A percentile compares a stretch with the other conserved stretches of the same genome.
Conservation (phyloP, 176 grass and related monocot species). For the Hordeum vulgare region DNA sequence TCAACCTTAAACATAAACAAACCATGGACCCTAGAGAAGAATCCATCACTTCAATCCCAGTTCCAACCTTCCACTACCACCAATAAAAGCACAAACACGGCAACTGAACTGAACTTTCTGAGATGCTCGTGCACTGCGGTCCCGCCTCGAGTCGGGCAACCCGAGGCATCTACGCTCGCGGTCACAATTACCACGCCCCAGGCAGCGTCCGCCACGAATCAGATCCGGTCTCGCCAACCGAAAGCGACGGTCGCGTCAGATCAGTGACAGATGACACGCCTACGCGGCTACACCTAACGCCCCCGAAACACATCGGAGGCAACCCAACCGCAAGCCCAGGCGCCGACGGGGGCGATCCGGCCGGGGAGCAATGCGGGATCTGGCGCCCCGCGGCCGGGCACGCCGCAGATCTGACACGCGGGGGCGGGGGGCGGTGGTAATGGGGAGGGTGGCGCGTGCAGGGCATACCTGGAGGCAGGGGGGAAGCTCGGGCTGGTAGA, state of each 20-base stretch:
- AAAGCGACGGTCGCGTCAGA: conserved; percentile 15
- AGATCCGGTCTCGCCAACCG: conserved; percentile 28
- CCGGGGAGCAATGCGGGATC: not conserved
- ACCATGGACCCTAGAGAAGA: not conserved
- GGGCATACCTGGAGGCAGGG: conserved; percentile 89
- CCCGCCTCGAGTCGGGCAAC: not conserved
- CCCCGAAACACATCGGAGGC: conserved; percentile 10
- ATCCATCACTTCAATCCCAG: not conserved
- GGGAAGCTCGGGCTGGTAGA: conserved; percentile 81
- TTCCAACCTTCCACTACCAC: not conserved
- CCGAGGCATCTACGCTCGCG: conserved; percentile 6
- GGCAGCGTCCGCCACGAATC: not conserved
- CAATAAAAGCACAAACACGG: not conserved
- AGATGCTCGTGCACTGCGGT: not conserved
- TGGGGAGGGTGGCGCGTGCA: not conserved
- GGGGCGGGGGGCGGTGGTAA: not conserved
- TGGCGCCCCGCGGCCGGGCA: not conserved
- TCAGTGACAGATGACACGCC: not conserved
- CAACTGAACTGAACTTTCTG: not conserved
- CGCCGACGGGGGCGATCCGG: conserved; percentile 17
- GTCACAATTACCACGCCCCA: not conserved
- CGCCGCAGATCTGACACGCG: conserved; percentile 27
- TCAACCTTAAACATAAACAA: not conserved
- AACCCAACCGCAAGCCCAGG: not conserved
- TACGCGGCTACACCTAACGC: not conserved